Base-by-base conservation (phyloP, 805 yeast species). In the Blastobotrys chiropterorum region DNA sequence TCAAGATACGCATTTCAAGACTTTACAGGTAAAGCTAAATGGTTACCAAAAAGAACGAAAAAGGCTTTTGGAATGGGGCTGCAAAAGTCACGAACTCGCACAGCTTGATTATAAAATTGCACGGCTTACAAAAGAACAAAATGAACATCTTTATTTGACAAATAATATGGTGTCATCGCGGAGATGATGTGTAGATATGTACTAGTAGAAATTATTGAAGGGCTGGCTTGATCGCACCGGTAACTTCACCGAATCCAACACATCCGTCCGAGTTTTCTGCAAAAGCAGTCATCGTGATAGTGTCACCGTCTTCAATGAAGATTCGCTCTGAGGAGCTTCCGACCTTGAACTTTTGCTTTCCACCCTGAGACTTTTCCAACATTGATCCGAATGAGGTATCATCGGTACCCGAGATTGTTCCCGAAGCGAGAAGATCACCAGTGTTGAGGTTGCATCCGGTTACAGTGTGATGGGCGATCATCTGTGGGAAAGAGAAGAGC, bases 361-460 rank as follows among this genome's bases (percentile, higher is more conserved):
- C 63, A 7, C 52, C 59, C 11, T 46, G 47, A 1, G 62, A 45
- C 19, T 53, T 45, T 46, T 60, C 64, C 38, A 60, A 47, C 6
- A 60, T 49, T 7, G 63, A 60, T 4, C 64, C 64, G 15, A 51
- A 53, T 1, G 59, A 47, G 3, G 34, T 38, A 13, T 26, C 17
- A 8, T 48, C 52, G 3, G 47, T 47, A 3, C 60, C 60, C 5
- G 64, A 61, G 19, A 61, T 57, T 3, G 64, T 61, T 11, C 64
- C 64, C 14, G 64, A 60, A 11, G 58, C 64, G n/a, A 61, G 49
- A 14, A 61, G 50, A 45, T 61, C 64, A 13, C 64, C 64, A 3
- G 61, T 46, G 7, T 52, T 46, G 14, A 61, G 39, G 16, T 55
- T 56, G 41, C 63, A 58, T 2, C 64, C 64, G 8, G 59, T 59